phyloP scores from a whole-genome alignment of 2,329 filamentous ascomycete species.

The Fusarium sp. region DNA sequence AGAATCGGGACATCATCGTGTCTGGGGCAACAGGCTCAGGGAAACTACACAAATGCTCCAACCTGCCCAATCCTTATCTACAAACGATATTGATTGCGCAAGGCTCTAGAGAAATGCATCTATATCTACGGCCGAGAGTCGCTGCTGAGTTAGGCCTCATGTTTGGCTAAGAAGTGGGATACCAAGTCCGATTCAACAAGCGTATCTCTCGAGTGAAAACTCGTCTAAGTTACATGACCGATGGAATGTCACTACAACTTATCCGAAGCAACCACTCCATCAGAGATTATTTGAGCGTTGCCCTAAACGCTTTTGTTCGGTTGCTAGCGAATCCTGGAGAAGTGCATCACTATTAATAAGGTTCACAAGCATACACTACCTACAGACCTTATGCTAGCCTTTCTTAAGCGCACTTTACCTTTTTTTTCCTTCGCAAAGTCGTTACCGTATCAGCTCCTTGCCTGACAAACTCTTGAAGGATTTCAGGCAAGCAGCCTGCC shows the following conservation, averaged over 20 bases:
- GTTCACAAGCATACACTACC: not conserved
- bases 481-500: not conserved
- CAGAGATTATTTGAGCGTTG: not conserved
- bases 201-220: not conserved
- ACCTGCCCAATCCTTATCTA: not conserved
- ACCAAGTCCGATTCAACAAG: conserved; percentile 83
- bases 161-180: conserved; percentile 88
- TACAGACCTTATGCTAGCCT: not conserved
- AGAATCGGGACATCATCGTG: conserved; percentile 13
- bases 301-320: not conserved
- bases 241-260: conserved; percentile 6
- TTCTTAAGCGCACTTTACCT: not conserved
- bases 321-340: not conserved
- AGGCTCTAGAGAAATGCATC: conserved; percentile 89
- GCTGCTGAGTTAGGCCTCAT: conserved; percentile 88
- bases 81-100: not conserved
- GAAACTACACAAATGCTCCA: conserved; percentile 33
- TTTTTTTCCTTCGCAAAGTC: not conserved
- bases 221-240: conserved; percentile 29
- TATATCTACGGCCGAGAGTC: conserved; percentile 89
- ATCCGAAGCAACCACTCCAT: not conserved
- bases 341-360: not conserved
- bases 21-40: conserved; percentile 27
- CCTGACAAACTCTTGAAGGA: not conserved
- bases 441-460: not conserved